These are phyloP conservation scores for Yarrowia sp. DNA, from an alignment of 805 yeast species.

Conservation along the genomic window DNA sequence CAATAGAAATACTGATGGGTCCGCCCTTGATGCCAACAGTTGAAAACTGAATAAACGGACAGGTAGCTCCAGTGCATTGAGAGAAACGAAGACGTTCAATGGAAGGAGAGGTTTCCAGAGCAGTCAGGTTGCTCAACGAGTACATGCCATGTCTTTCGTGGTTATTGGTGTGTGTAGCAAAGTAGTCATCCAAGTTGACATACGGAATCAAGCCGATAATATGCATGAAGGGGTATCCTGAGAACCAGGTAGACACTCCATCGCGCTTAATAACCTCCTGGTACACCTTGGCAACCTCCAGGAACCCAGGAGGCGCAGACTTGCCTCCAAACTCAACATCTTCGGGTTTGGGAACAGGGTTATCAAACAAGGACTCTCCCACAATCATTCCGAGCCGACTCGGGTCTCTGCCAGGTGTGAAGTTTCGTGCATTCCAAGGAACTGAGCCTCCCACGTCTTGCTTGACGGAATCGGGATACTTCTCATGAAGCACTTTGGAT, in stretches of 20 bases:
- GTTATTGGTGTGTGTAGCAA: background rate
- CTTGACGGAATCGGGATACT: constrained; percentile 4
- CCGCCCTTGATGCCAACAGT: constrained; percentile 11
- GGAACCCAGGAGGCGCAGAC: background rate
- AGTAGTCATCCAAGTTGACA: constrained; percentile 12
- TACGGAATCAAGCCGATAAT: constrained; percentile 20
- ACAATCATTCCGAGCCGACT: constrained; percentile 13
- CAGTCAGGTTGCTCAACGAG: constrained; percentile 8
- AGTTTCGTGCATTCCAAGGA: constrained; percentile 8
- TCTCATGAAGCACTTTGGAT: background rate
- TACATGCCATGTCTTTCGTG: background rate
- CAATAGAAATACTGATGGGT: constrained; percentile 5
- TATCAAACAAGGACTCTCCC: background rate
- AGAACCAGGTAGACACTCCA: background rate
- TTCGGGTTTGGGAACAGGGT: background rate
- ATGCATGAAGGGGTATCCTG: constrained; percentile 19
- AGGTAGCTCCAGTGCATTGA: constrained; percentile 12
- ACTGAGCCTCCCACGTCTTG: background rate
- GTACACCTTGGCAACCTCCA: constrained; percentile 13
- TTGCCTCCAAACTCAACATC: background rate
- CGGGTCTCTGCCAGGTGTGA: constrained; percentile 1
- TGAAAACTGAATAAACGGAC: constrained; percentile 20
- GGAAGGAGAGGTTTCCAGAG: background rate
- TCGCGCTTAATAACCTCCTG: background rate
- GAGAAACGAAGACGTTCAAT: constrained; percentile 15